phyloP scores from a whole-genome alignment of 495 filamentous ascomycete genomes.

The Rusavskia elegans region DNA sequence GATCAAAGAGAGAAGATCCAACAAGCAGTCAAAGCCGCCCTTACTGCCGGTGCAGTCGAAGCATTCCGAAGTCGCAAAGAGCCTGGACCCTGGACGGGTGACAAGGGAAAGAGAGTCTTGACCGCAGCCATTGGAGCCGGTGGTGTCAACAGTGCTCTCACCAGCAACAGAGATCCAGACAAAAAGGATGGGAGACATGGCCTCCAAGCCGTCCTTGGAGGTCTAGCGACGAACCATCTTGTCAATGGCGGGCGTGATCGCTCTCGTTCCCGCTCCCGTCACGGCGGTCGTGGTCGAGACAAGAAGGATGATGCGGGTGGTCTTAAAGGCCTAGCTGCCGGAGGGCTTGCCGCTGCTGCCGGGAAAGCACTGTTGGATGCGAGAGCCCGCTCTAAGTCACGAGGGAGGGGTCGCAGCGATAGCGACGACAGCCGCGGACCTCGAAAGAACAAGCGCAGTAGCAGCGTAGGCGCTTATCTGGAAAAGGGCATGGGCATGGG shows the following conservation, averaged over 20 bases:
- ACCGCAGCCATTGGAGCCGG: constrained; percentile 77
- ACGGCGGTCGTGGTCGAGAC: constrained; percentile 29
- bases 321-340: constrained; percentile 52
- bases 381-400: constrained; percentile 46
- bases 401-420: constrained; percentile 29
- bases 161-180: constrained; percentile 41
- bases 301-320: constrained; percentile 24
- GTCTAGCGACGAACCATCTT: constrained; percentile 65
- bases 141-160: constrained; percentile 59
- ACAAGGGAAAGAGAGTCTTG: constrained; percentile 73
- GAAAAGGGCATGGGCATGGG: constrained; percentile 26
- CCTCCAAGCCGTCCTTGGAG: constrained; percentile 67
- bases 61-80: constrained; percentile 78
- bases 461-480: constrained; percentile 41
- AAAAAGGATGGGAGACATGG: constrained; percentile 51
- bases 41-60: constrained; percentile 73
- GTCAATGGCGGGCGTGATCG: constrained; percentile 58
- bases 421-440: constrained; percentile 32
- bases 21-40: constrained; percentile 72
- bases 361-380: constrained; percentile 61
- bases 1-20: constrained; percentile 46
- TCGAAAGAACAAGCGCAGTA: constrained; percentile 31
- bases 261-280: constrained; percentile 28
- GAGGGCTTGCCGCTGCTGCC: constrained; percentile 59
- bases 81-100: constrained; percentile 67